Evolutionary conservation across 805 yeast genomes (phyloP).

Genomic region (Ogataea methylovora): DNA sequence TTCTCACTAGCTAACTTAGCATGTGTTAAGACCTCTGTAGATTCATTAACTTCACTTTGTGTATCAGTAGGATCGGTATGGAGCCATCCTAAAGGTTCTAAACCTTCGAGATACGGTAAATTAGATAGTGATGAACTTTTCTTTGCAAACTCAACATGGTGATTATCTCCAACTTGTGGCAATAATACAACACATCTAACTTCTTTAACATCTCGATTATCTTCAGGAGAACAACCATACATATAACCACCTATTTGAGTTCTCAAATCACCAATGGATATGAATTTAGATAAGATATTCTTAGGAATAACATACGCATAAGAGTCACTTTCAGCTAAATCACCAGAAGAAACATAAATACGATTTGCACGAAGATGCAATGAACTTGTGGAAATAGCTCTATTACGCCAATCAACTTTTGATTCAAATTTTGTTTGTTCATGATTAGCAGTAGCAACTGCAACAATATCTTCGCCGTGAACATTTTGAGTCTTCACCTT

Average conservation of each 20-base stretch:
- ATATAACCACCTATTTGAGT: slow-evolving; percentile 77
- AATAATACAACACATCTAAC: slow-evolving; percentile 66
- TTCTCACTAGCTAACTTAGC: slow-evolving; percentile 30
- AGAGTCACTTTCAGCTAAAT: slow-evolving; percentile 40
- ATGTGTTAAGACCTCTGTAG: slow-evolving; percentile 64
- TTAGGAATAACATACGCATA: slow-evolving; percentile 76
- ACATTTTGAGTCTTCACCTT: slow-evolving; percentile 82
- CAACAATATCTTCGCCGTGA: slow-evolving; percentile 93
- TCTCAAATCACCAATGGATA: slow-evolving; percentile 73
- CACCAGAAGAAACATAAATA: slow-evolving; percentile 65
- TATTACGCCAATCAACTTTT: slow-evolving; percentile 81
- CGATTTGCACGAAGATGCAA: slow-evolving; percentile 70
- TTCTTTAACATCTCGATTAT: slow-evolving; percentile 69
- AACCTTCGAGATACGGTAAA: slow-evolving; percentile 36
- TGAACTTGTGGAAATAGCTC: slow-evolving; percentile 74
- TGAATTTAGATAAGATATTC: slow-evolving; percentile 68
- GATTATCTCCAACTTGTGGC: slow-evolving; percentile 79
- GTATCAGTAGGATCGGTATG: slow-evolving; percentile 75
- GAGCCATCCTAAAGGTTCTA: slow-evolving; percentile 89
- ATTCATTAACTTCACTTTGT: slow-evolving; percentile 43
- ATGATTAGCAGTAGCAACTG: slow-evolving; percentile 84
- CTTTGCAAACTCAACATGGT: slow-evolving; percentile 54
- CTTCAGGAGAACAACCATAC: slow-evolving; percentile 74
- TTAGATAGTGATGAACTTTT: slow-evolving; percentile 29
- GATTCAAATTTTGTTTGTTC: slow-evolving; percentile 82